Percentiles rank a stretch among this genome's conserved stretches.
These are phyloP conservation scores for Candida sp. DNA, from an alignment of 1,139 yeast genomes.

Conservation along the genomic window DNA sequence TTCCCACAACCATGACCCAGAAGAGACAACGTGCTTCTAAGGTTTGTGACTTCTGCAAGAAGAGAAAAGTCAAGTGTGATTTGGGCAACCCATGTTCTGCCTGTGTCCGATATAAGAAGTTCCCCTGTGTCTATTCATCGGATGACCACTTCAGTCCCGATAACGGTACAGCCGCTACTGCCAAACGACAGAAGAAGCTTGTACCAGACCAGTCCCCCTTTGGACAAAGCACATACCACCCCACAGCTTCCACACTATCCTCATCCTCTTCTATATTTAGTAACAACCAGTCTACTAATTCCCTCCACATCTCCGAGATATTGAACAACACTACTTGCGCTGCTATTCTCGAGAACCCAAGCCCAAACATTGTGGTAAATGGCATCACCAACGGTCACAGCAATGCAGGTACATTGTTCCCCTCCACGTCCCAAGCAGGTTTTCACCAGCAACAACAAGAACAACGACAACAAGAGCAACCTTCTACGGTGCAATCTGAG, in stretches of 20 bases:
- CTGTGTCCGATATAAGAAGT: constrained; percentile 39
- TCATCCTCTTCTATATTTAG: background rate
- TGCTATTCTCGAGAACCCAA: background rate
- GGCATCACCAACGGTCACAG: background rate
- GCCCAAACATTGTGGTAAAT: background rate
- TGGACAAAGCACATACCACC: background rate
- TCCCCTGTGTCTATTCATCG: constrained; percentile 25
- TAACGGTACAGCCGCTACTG: background rate
- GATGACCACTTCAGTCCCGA: constrained; percentile 1
- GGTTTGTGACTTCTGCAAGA: constrained; percentile 46
- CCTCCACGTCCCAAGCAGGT: background rate
- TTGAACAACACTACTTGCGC: background rate
- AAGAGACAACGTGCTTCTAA: constrained; percentile 38
- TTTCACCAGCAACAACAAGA: background rate
- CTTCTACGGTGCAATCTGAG: constrained; percentile 19
- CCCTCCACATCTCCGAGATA: background rate
- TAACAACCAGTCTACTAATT: background rate
- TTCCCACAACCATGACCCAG: constrained; percentile 14
- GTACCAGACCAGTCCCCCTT: background rate
- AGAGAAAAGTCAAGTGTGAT: constrained; percentile 48
- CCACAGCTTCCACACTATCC: background rate
- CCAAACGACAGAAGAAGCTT: background rate
- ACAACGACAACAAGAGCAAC: background rate
- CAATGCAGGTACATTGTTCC: background rate
- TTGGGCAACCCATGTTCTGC: constrained; percentile 45